Base-by-base conservation (phyloP, 2,329 filamentous ascomycete species). In the Phyllosticta capitalensis region DNA sequence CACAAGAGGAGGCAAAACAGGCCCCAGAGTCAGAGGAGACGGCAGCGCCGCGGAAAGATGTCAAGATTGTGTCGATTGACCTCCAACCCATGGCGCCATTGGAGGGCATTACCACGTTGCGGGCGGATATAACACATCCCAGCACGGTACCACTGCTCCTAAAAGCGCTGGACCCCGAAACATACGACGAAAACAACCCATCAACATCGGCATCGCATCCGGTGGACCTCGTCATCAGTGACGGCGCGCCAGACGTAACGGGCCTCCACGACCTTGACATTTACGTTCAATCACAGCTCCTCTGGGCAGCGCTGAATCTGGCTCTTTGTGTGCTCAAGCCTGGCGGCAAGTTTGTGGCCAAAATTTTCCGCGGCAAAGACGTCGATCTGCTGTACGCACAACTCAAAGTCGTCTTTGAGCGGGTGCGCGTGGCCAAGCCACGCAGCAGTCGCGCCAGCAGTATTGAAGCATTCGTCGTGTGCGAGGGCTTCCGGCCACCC, bases 211-310 rank as follows among this genome's bases (percentile, higher is more conserved):
- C 87, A 2, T 83, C 86, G 0, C 84, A 90, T 54, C 89, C 88
- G 0, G 92, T 97, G 14, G 94, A 99, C 69, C 82, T 99, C 1
- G 92, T 99, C 22, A 83, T 99, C 63, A 96, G 90, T 61, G 94
- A 99, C 67, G 94, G 94, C 57, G 94, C 94, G 0, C 94, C 94
- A 0, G 94, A 99, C 68, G 94, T 99, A 12, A 99, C 94, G 0
- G 94, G 94, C 20, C 81, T 99, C 1, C 94, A 99, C 72, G 94
- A 99, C 72, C 83, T 99, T 38, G 94, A 99, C 74, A 97, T 97
- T 66, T 99, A 99, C 74, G 89, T 99, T 19, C 94, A 99, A 75
- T 92, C 89, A 9, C 94, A 97, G 74, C 82, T 99, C 9, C 86
- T 99, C 55, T 96, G 95, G 73, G 90, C 92, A 0, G 94, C 94